Conservation (phyloP, 768 basidiomycete genomes). For the Phylloporus arenicola region DNA sequence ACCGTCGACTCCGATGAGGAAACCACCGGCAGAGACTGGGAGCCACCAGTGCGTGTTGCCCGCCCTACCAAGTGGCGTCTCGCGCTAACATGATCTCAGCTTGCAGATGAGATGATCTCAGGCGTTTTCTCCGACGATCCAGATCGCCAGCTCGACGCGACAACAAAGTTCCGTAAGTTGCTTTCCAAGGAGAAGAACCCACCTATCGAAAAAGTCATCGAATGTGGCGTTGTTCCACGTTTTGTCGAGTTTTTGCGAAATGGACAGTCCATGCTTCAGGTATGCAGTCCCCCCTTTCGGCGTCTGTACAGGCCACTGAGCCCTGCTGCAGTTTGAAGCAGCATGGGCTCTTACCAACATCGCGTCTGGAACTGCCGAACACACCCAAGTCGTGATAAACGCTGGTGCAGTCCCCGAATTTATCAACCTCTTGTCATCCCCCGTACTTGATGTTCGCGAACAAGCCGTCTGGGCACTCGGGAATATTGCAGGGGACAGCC, state of each 20-base stretch:
- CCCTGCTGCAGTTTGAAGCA: slow-evolving; percentile 73
- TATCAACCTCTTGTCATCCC: slow-evolving; percentile 92
- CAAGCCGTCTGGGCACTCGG: slow-evolving; percentile 99
- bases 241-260: slow-evolving; percentile 91
- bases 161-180: slow-evolving; percentile 96
- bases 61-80: slow-evolving; percentile 7
- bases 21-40: slow-evolving; percentile 61
- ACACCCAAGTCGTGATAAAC: slow-evolving; percentile 95
- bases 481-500: slow-evolving; percentile 98
- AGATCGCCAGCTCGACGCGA: slow-evolving; percentile 92
- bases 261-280: slow-evolving; percentile 82
- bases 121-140: slow-evolving; percentile 90
- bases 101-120: slow-evolving; percentile 87
- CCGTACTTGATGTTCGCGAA: slow-evolving; percentile 93
- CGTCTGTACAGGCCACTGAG: slow-evolving; percentile 7
- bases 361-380: slow-evolving; percentile 95
- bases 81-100: slow-evolving; percentile 35
- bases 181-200: slow-evolving; percentile 99
- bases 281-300: slow-evolving; percentile 26
- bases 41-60: slow-evolving; percentile 55
- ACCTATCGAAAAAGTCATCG: slow-evolving; percentile 96
- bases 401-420: slow-evolving; percentile 95
- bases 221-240: slow-evolving; percentile 93
- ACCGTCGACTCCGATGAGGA: slow-evolving; percentile 91
- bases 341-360: slow-evolving; percentile 99